phyloP scores from a whole-genome alignment of 768 basidiomycete genomes.

The Collybia sp. region DNA sequence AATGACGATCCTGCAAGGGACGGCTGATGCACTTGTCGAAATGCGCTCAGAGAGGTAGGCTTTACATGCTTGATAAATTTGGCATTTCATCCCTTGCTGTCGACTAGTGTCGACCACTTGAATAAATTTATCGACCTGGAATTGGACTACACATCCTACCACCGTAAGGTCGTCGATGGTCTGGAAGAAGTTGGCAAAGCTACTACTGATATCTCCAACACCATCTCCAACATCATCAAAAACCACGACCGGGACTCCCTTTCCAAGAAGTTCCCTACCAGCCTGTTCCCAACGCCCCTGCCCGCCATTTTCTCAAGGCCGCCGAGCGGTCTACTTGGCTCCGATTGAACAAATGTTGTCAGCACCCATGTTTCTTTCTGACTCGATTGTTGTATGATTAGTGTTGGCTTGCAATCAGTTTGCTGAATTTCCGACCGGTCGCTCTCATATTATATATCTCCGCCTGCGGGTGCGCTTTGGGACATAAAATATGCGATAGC shows the following conservation, averaged over 20 bases:
- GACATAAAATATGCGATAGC: no score
- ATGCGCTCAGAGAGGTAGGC: conserved; percentile 43
- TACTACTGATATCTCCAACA: conserved; percentile 27
- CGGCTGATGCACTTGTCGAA: conserved; percentile 35
- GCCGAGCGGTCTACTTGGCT: conserved; percentile 9
- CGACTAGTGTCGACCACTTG: conserved; percentile 42
- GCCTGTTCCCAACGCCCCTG: conserved; percentile 28
- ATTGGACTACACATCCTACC: conserved; percentile 42
- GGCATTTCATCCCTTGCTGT: not conserved
- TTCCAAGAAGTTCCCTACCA: conserved; percentile 45
- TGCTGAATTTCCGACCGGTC: no score
- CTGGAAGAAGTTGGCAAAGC: conserved; percentile 39
- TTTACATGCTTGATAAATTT: conserved; percentile 4
- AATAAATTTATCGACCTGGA: conserved; percentile 53
- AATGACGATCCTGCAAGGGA: conserved; percentile 40
- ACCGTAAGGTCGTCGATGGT: conserved; percentile 31
- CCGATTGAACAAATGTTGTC: no score
- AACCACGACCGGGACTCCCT: conserved; percentile 45
- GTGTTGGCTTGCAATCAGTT: no score
- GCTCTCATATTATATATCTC: no score
- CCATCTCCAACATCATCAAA: conserved; percentile 34
- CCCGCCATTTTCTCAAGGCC: conserved; percentile 16
- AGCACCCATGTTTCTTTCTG: no score
- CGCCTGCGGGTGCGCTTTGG: no score
- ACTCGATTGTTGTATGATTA: no score